Evolutionary conservation across 225 moss, liverwort and hornwort genomes (phyloP).

Genomic region (Neckera pumila): DNA sequence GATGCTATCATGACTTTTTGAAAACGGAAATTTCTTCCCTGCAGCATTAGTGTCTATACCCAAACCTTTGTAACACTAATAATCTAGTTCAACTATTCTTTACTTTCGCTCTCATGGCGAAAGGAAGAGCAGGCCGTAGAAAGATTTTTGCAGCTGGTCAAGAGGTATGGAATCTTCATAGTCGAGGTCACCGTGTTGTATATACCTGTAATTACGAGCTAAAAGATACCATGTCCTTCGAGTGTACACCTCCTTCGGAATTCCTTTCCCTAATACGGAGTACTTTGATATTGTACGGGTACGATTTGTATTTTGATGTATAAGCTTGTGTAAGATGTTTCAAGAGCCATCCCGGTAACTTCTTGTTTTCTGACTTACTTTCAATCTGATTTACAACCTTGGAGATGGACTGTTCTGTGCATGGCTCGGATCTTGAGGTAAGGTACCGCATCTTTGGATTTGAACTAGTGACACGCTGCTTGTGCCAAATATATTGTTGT

Average conservation of each 20-base stretch:
- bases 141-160: conserved; percentile 21
- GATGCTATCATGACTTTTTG: conserved; percentile 12
- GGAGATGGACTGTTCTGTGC: not conserved
- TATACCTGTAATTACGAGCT: conserved; percentile 22
- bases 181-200: not conserved
- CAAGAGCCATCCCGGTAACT: not conserved
- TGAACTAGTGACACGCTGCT: not conserved
- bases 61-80: conserved; percentile 3
- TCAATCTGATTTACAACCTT: not conserved
- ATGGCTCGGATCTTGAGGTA: not conserved
- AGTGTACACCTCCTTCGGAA: conserved; percentile 12
- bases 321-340: not conserved
- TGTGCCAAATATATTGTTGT: not conserved
- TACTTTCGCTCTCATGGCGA: not conserved
- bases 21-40: not conserved
- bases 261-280: not conserved
- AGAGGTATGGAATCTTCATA: not conserved
- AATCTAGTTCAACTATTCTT: not conserved
- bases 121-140: not conserved
- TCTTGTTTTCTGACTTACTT: not conserved
- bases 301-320: not conserved
- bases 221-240: not conserved
- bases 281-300: not conserved
- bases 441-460: not conserved
- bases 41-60: not conserved